Conservation (phyloP, 208 protist species). For the Leishmania mexicana region DNA sequence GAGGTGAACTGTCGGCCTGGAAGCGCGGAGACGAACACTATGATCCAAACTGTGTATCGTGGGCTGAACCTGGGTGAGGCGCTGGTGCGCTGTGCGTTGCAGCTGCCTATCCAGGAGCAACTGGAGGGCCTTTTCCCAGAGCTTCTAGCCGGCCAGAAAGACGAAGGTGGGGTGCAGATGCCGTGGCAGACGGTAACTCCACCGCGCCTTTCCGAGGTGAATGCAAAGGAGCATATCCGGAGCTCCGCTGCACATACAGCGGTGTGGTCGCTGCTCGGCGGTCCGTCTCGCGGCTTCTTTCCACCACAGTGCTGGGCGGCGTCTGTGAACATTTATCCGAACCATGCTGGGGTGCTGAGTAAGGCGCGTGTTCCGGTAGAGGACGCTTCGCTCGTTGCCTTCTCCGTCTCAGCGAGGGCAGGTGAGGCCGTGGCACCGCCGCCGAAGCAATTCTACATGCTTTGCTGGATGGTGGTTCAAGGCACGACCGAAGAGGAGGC, state of each 20-base stretch:
- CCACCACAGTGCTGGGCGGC: slow-evolving; percentile 41
- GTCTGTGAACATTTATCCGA: slow-evolving; percentile 76
- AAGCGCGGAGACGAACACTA: slow-evolving; percentile 79
- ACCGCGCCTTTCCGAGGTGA: background rate
- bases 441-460: slow-evolving; percentile 48
- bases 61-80: slow-evolving; percentile 66
- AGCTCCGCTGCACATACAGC: background rate
- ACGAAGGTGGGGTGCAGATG: background rate
- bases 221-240: background rate
- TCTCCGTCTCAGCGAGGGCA: slow-evolving; percentile 42
- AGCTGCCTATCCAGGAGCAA: slow-evolving; percentile 42
- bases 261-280: slow-evolving; percentile 35
- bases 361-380: slow-evolving; percentile 31
- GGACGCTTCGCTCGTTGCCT: slow-evolving; percentile 55
- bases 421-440: slow-evolving; percentile 60
- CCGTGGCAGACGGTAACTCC: background rate
- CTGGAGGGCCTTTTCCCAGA: slow-evolving; percentile 46
- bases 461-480: slow-evolving; percentile 71
- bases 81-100: slow-evolving; percentile 69
- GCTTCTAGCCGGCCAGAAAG: background rate
- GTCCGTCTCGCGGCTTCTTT: slow-evolving; percentile 36
- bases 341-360: slow-evolving; percentile 31
- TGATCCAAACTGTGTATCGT: slow-evolving; percentile 62
- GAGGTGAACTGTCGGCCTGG: slow-evolving; percentile 86
- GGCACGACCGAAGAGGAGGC: slow-evolving; percentile 42